Evolutionary conservation across 345 rosid genomes (phyloP).

Genomic region (Moricandia arvensis): DNA sequence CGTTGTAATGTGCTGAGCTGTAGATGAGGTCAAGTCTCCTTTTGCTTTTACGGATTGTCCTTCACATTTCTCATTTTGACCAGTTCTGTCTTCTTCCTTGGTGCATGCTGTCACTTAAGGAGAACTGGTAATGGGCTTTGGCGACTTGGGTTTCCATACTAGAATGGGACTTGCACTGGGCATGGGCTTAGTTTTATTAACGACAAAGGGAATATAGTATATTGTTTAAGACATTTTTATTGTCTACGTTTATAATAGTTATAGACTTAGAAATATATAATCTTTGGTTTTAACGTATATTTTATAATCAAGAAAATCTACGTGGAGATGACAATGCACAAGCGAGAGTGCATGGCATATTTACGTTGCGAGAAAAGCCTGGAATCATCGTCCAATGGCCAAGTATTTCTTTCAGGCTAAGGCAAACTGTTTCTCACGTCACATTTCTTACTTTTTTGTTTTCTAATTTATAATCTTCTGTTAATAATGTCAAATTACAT

Average conservation of each 20-base stretch:
- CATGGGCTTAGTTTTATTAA: too few relatives aligned
- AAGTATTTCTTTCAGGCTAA: constrained; percentile 30
- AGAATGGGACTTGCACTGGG: too few relatives aligned
- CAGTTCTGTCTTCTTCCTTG: too few relatives aligned
- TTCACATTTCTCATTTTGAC: too few relatives aligned
- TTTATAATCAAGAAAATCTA: background rate
- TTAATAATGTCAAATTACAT: constrained; percentile 2
- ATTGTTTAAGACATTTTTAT: background rate
- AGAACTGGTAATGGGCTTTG: too few relatives aligned
- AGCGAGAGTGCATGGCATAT: constrained; percentile 9
- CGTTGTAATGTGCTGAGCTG: too few relatives aligned
- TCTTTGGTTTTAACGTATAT: background rate
- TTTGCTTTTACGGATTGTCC: too few relatives aligned
- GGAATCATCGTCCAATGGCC: constrained; percentile 19
- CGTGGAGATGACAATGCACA: background rate
- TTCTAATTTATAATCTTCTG: background rate
- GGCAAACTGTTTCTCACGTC: constrained; percentile 25
- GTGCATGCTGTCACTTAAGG: too few relatives aligned
- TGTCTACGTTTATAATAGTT: background rate
- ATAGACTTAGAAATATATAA: background rate
- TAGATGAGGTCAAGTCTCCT: too few relatives aligned
- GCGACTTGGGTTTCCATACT: too few relatives aligned
- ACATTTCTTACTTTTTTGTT: constrained; percentile 2
- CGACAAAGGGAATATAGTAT: background rate
- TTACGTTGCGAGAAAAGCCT: background rate